These are phyloP conservation scores for Apiospora koreana DNA, from an alignment of 2,329 filamentous ascomycete genomes.

Conservation along the genomic window DNA sequence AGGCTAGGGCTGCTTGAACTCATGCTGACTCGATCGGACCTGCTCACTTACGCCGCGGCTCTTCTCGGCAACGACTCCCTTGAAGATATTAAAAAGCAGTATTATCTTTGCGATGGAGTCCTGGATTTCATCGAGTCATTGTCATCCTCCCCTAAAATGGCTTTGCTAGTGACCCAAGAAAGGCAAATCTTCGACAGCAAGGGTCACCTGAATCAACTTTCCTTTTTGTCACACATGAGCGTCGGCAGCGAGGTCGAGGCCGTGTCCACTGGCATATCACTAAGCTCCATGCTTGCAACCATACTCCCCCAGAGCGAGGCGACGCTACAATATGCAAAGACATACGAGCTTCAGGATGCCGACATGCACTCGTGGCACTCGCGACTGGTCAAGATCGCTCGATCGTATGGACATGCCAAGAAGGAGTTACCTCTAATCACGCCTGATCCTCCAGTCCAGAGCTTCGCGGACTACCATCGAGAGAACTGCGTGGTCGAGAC, in stretches of 20 bases:
- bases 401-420: not conserved
- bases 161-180: constrained; percentile 33
- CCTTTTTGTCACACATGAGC: constrained; percentile 21
- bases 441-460: not conserved
- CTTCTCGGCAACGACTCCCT: constrained; percentile 22
- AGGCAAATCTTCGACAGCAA: constrained; percentile 34
- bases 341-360: constrained; percentile 5
- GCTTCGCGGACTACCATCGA: not conserved
- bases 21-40: constrained; percentile 23
- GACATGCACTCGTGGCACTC: not conserved
- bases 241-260: constrained; percentile 6
- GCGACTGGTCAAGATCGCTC: constrained; percentile 29
- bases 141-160: constrained; percentile 31
- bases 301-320: constrained; percentile 33
- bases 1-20: not conserved
- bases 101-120: constrained; percentile 37
- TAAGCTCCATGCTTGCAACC: constrained; percentile 28
- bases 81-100: constrained; percentile 27
- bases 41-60: constrained; percentile 19
- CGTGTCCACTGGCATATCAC: constrained; percentile 28
- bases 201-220: constrained; percentile 37
- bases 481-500: not conserved
- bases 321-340: not conserved
- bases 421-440: not conserved
- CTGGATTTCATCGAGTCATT: constrained; percentile 41